Percentiles rank a stretch among this genome's conserved stretches.
Conservation (phyloP, 805 yeast species). For the Groenewaldozyma tartarivorans region DNA sequence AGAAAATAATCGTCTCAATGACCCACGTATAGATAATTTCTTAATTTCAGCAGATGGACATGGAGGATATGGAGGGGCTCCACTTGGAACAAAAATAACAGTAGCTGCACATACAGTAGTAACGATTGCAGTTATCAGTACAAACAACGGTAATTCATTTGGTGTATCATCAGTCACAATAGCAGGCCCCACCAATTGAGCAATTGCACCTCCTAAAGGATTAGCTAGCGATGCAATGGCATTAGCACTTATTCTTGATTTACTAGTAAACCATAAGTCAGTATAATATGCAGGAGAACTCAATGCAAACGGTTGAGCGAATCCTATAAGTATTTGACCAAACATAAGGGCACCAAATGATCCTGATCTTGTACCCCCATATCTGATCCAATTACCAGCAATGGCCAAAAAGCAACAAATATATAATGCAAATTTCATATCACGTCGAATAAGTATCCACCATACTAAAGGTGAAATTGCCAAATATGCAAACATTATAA, state of each 20-base stretch:
- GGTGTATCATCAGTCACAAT: conserved; percentile 15
- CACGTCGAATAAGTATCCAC: conserved; percentile 16
- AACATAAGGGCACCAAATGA: conserved; percentile 24
- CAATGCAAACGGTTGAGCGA: conserved; percentile 28
- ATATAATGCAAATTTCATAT: conserved; percentile 18
- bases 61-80: conserved; percentile 22
- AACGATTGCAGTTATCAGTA: conserved; percentile 20
- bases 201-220: conserved; percentile 28
- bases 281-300: conserved; percentile 25
- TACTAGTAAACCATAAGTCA: conserved; percentile 26
- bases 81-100: conserved; percentile 16
- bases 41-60: conserved; percentile 24
- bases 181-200: conserved; percentile 26
- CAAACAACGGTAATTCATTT: conserved; percentile 16
- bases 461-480: conserved; percentile 22
- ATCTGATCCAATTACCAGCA: conserved; percentile 24
- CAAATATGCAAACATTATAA: conserved; percentile 23
- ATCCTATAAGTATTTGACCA: conserved; percentile 28
- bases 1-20: conserved; percentile 14
- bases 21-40: conserved; percentile 18
- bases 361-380: conserved; percentile 21
- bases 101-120: conserved; percentile 17
- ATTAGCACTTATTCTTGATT: conserved; percentile 27
- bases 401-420: conserved; percentile 19
- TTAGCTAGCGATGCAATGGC: conserved; percentile 27